These are phyloP conservation scores for Populus euphratica DNA, from an alignment of 345 rosid genomes.

Conservation along the genomic window DNA sequence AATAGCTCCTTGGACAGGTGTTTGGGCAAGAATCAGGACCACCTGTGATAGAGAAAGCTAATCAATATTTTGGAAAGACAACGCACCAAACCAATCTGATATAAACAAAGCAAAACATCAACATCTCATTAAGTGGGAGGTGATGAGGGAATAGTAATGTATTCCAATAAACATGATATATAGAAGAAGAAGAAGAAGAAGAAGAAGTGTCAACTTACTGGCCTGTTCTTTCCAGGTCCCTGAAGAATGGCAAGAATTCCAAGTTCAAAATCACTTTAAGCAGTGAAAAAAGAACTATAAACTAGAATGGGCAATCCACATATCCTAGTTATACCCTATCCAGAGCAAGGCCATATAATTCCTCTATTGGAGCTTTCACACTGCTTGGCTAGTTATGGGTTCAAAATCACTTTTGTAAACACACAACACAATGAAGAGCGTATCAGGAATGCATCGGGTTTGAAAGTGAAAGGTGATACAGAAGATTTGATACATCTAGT, in stretches of 20 bases:
- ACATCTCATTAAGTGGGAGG: too few species aligned
- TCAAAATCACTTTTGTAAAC: slow-evolving; percentile 20
- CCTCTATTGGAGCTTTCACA: slow-evolving; percentile 10
- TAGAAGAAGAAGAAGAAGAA: too few species aligned
- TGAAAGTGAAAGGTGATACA: neutral
- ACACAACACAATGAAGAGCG: slow-evolving; percentile 3
- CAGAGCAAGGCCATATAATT: slow-evolving; percentile 20
- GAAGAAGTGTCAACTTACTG: too few species aligned
- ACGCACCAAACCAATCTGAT: too few species aligned
- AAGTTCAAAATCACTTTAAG: neutral
- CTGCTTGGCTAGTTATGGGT: neutral
- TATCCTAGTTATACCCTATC: slow-evolving; percentile 10
- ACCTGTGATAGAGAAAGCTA: too few species aligned
- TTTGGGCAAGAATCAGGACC: too few species aligned
- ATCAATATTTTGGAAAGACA: too few species aligned
- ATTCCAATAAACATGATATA: too few species aligned
- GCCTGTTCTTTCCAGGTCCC: neutral
- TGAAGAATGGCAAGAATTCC: neutral
- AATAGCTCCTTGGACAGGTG: too few species aligned
- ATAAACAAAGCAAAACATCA: too few species aligned
- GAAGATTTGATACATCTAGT: neutral
- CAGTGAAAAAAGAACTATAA: neutral
- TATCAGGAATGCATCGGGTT: neutral
- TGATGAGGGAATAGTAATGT: too few species aligned
- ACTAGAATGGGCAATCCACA: neutral